Evolutionary conservation across 139 green algal species (phyloP).

Genomic region (Volvox africanus): DNA sequence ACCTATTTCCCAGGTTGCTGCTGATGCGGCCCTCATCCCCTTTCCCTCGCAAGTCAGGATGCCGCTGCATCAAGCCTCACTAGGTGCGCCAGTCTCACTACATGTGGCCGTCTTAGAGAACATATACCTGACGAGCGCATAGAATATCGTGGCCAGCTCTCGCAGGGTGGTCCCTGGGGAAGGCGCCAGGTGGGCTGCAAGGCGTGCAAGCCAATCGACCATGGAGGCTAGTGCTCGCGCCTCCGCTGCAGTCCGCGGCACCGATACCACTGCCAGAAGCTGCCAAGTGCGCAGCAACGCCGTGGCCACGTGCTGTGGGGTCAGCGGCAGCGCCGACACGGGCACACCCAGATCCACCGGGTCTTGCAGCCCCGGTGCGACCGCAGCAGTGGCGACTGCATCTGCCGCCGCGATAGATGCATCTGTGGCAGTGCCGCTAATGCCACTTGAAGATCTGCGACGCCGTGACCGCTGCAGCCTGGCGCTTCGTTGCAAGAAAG

Average conservation of each 20-base stretch:
- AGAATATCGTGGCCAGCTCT: constrained; percentile 11
- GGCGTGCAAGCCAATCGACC: constrained; percentile 4
- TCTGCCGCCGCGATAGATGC: background rate
- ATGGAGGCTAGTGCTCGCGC: constrained; percentile 6
- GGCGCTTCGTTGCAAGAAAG: background rate
- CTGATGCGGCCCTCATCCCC: too few relatives aligned
- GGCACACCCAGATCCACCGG: background rate
- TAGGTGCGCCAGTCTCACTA: too few relatives aligned
- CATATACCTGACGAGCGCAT: constrained; percentile 24
- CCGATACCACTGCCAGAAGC: background rate
- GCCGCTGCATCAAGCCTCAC: too few relatives aligned
- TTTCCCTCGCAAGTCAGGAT: too few relatives aligned
- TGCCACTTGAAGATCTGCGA: background rate
- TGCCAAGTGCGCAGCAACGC: constrained; percentile 16
- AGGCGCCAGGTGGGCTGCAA: background rate
- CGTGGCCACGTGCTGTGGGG: constrained; percentile 38
- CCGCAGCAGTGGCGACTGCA: background rate
- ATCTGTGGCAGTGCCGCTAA: background rate
- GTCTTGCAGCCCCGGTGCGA: background rate
- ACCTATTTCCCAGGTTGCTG: too few relatives aligned
- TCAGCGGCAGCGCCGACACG: constrained; percentile 11
- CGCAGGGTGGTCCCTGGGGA: constrained; percentile 36
- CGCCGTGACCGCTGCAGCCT: background rate
- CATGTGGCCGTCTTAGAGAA: too few relatives aligned
- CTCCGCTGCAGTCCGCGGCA: background rate